Conservation (phyloP, 768 basidiomycete species). For the Panaeolus papilionaceus region DNA sequence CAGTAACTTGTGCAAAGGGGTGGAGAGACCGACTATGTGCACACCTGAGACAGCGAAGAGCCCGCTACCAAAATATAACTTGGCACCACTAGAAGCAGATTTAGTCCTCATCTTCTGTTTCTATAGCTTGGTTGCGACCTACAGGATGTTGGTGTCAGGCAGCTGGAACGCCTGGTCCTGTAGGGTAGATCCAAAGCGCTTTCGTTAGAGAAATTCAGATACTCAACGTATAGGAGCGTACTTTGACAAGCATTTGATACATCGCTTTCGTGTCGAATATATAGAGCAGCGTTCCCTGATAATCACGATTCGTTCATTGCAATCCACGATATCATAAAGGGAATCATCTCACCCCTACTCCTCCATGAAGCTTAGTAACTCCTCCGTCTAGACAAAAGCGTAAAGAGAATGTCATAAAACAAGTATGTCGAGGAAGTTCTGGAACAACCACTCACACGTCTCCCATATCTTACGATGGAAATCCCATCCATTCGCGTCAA, state of each 20-base stretch:
- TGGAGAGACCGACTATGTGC: no score
- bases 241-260: constrained; percentile 52
- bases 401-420: background rate
- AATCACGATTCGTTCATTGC: background rate
- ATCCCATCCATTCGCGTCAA: constrained; percentile 40
- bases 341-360: constrained; percentile 34
- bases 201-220: no score
- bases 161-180: constrained; percentile 35
- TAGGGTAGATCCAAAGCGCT: background rate
- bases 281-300: constrained; percentile 40
- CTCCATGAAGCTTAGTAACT: constrained; percentile 37
- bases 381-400: constrained; percentile 34
- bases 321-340: no score
- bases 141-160: constrained; percentile 36
- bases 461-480: constrained; percentile 41
- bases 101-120: background rate
- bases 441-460: constrained; percentile 33
- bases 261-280: constrained; percentile 52
- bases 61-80: constrained; percentile 17
- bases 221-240: constrained; percentile 19
- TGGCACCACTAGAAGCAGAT: background rate
- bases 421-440: no score
- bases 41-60: constrained; percentile 1
- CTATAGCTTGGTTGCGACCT: constrained; percentile 19
- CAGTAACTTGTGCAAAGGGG: background rate